Percentiles rank a stretch among this genome's conserved stretches.
phyloP scores from a whole-genome alignment of 225 moss, liverwort and hornwort species.

The Pseudoscleropodium purum region DNA sequence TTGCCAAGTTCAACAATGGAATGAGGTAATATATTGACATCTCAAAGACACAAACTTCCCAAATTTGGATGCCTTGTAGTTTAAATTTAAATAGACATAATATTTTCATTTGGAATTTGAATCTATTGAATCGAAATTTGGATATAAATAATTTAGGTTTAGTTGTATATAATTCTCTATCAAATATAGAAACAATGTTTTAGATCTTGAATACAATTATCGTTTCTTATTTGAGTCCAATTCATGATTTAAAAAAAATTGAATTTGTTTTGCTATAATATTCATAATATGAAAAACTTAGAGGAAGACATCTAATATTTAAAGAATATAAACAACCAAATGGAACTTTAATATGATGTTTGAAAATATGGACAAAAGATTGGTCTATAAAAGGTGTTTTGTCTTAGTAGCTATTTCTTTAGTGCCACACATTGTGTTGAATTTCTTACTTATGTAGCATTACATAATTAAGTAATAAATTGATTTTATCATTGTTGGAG shows the following conservation, averaged over 20 bases:
- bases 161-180: background rate
- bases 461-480: background rate
- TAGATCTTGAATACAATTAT: too few species aligned
- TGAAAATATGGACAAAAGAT: background rate
- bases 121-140: background rate
- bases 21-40: conserved; percentile 26
- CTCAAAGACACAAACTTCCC: background rate
- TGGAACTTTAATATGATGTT: background rate
- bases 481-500: background rate
- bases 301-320: background rate
- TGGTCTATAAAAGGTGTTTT: background rate
- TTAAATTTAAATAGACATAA: background rate
- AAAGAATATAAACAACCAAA: background rate
- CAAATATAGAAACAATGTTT: background rate
- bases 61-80: background rate
- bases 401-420: background rate
- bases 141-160: background rate
- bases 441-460: background rate
- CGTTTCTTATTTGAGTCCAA: background rate
- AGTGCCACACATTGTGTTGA: background rate
- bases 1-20: conserved; percentile 79
- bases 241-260: background rate
- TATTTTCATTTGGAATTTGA: background rate
- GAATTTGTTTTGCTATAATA: background rate
- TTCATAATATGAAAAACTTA: background rate